phyloP scores from a whole-genome alignment of 192 early-diverging fungal genomes.

The Geranomyces michiganensis region DNA sequence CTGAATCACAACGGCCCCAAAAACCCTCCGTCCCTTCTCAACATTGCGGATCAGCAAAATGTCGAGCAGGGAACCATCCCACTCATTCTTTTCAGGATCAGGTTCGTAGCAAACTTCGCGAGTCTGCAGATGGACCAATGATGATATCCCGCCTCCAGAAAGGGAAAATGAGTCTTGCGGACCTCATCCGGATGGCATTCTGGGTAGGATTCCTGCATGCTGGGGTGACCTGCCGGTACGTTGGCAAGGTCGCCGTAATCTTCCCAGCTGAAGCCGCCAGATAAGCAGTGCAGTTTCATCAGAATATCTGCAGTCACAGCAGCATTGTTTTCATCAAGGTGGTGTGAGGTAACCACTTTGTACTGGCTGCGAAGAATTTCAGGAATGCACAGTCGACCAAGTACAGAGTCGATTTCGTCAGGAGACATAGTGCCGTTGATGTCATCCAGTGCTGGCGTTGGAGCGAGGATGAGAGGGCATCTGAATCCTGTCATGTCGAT shows the following conservation, averaged over 20 bases:
- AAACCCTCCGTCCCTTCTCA: constrained; percentile 8
- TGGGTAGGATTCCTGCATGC: neutral
- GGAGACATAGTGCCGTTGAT: neutral
- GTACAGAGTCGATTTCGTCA: neutral
- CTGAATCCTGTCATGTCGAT: constrained; percentile 9
- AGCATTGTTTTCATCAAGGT: neutral
- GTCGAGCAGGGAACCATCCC: constrained; percentile 9
- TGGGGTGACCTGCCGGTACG: too few species aligned
- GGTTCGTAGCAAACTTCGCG: neutral
- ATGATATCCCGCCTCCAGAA: neutral
- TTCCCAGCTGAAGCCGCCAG: constrained; percentile 8
- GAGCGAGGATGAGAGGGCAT: constrained; percentile 9
- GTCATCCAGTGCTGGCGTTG: neutral
- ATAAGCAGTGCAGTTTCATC: neutral
- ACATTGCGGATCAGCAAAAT: constrained; percentile 7
- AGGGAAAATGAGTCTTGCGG: neutral
- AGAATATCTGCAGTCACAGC: neutral
- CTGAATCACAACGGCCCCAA: constrained; percentile 7
- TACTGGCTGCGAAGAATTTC: constrained; percentile 4
- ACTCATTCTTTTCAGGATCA: neutral
- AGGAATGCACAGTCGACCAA: neutral
- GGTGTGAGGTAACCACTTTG: constrained; percentile 8
- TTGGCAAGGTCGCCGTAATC: constrained; percentile 3
- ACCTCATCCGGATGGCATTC: constrained; percentile 12
- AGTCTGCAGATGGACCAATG: constrained; percentile 3